Evolutionary conservation across 768 basidiomycete species (phyloP).

Genomic region (Suillus tomentosus): DNA sequence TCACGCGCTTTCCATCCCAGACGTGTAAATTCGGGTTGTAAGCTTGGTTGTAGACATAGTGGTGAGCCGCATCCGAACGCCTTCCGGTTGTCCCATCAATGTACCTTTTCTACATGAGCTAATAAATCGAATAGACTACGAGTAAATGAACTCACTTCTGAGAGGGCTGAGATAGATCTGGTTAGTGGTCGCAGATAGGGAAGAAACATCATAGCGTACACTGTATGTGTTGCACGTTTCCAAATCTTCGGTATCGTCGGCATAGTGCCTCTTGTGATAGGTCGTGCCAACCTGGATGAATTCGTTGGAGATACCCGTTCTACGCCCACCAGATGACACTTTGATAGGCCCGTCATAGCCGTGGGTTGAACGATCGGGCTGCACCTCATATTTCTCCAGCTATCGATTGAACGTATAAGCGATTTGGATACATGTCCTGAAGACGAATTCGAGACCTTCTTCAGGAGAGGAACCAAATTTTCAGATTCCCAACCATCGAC

Average conservation of each 20-base stretch:
- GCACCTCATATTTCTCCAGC: neutral
- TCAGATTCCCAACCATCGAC: neutral
- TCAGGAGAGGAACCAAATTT: neutral
- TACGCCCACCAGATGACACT: neutral
- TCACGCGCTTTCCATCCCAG: neutral
- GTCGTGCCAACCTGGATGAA: neutral
- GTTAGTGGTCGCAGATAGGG: neutral
- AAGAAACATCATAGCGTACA: neutral
- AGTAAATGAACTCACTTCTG: conserved; percentile 41
- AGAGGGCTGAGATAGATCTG: conserved; percentile 32
- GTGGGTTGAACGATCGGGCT: neutral
- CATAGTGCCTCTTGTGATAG: neutral
- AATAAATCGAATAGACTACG: neutral
- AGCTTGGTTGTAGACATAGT: neutral
- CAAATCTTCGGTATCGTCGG: neutral
- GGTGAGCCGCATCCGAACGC: conserved; percentile 52
- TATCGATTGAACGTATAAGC: neutral
- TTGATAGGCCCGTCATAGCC: neutral
- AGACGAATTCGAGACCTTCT: neutral
- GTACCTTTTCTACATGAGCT: conserved; percentile 42
- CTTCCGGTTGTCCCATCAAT: conserved; percentile 51
- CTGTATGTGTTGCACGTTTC: neutral
- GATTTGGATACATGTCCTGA: neutral
- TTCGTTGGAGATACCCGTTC: neutral
- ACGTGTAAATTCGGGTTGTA: neutral